These are phyloP conservation scores for Solanum bulbocastanum DNA, from an alignment of 257 asterid species.

Conservation along the genomic window DNA sequence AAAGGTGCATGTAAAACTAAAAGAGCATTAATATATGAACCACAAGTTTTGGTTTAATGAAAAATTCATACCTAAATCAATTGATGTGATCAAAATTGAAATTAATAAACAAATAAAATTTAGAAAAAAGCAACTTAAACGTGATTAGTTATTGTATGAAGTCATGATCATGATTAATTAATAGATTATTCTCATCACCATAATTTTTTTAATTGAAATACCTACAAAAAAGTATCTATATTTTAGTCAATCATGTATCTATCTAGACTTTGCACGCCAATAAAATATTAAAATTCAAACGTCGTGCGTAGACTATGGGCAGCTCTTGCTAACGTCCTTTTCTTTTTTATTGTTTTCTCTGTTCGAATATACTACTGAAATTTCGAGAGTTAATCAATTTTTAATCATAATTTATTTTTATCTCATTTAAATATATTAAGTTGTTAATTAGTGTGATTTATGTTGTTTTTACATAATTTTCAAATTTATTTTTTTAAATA, in stretches of 20 bases:
- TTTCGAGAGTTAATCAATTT: not conserved
- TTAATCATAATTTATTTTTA: not conserved
- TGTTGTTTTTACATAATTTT: not conserved
- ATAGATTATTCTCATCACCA: not conserved
- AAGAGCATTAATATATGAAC: not conserved
- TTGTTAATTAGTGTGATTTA: no score
- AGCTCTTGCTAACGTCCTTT: not conserved
- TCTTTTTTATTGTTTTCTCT: not conserved
- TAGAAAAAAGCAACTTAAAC: not conserved
- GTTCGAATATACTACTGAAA: not conserved
- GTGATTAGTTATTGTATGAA: not conserved
- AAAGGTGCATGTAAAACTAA: not conserved
- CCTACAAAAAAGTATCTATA: not conserved
- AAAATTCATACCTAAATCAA: not conserved
- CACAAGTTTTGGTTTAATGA: not conserved
- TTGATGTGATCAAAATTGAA: not conserved
- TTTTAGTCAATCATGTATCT: not conserved
- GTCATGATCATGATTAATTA: not conserved
- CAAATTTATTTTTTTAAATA: not conserved
- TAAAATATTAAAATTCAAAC: not conserved
- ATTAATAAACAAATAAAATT: not conserved
- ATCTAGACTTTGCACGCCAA: not conserved
- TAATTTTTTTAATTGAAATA: not conserved
- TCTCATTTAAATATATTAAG: not conserved
- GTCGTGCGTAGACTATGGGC: not conserved